A percentile compares a stretch with the other conserved stretches of the same genome.
These are phyloP conservation scores for Rheum nobile DNA, from an alignment of 148 eudicot species.

Conservation along the genomic window DNA sequence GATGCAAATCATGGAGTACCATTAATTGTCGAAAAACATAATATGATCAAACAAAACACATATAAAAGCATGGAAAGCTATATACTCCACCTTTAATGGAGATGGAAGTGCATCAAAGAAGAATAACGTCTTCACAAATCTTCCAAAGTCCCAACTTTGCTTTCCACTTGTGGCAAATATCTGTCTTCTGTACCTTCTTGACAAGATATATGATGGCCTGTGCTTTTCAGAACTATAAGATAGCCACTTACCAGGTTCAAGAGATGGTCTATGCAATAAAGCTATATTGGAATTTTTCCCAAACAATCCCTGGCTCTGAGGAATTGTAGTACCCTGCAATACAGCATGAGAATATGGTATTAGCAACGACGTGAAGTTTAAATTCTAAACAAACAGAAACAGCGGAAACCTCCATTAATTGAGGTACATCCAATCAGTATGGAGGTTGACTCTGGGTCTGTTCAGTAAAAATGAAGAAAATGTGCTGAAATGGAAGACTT, in stretches of 20 bases:
- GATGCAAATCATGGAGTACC: not conserved
- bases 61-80: conserved; percentile 7
- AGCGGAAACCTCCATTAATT: not conserved
- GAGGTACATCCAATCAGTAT: not conserved
- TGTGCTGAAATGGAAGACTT: not conserved
- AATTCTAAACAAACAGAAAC: not conserved
- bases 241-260: conserved; percentile 31
- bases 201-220: conserved; percentile 18
- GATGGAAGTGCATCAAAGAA: conserved; percentile 91
- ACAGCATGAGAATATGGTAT: not conserved
- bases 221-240: conserved; percentile 18
- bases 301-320: conserved; percentile 30
- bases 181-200: conserved; percentile 32
- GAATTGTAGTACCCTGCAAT: conserved; percentile 45
- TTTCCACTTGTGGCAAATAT: conserved; percentile 50
- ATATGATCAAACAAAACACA: not conserved
- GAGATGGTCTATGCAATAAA: conserved; percentile 52
- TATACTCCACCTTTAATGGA: conserved; percentile 60
- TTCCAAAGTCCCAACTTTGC: conserved; percentile 92
- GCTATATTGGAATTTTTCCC: conserved; percentile 22
- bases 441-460: not conserved
- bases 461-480: not conserved
- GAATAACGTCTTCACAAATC: conserved; percentile 77
- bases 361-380: not conserved
- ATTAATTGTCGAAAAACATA: conserved; percentile 2